Base-by-base conservation (phyloP, 2,329 filamentous ascomycete genomes). In the Aureobasidium lini region DNA sequence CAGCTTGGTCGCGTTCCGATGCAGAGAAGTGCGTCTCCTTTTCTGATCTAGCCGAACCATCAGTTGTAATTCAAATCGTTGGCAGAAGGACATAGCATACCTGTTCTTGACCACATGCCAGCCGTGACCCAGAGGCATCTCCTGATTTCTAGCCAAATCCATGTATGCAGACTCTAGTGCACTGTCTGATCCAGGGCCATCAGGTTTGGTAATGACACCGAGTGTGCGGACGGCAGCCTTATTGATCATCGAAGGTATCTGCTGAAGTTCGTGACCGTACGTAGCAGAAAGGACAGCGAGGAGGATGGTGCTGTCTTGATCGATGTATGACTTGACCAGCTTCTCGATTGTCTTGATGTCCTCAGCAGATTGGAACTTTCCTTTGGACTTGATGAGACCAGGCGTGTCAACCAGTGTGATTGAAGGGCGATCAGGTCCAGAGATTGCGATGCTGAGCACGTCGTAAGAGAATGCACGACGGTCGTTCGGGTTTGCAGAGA, bases 131-230 rank as follows among this genome's bases (percentile, higher is more conserved):
- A 44, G 42, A 31, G 42, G 11, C 1, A 44, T 23, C 23, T 23
- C 23, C 23, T 23, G 23, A 23, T 23, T 23, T 23, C 23, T 23
- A 23, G 23, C 23, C 23, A 47, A n/a, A 6, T 47, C 29, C 5
- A 47, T 32, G 7, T 47, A 47, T 16, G 28, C 44, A 10, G 7
- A 6, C 15, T 47, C 44, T 3, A 47, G 44, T 31, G 44, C 29
- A 9, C 10, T 42, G n/a, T 47, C 28, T 3, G 44, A 2, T 32
- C 44, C 29, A 10, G 44, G 44, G 15, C 29, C 29, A 40, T 84
- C 81, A 0, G 80, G 79, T 64, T 84, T 84, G 0, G 82, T 85
- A 58, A 85, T 77, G 59, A 85, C 77, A 0, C 82, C 80, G 0
- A 85, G 68, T 0, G 82, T 85, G 1, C 82, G 76, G 2, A 69